These are phyloP conservation scores for Verticillium nubilum DNA, from an alignment of 2,329 filamentous ascomycete species.

Conservation along the genomic window DNA sequence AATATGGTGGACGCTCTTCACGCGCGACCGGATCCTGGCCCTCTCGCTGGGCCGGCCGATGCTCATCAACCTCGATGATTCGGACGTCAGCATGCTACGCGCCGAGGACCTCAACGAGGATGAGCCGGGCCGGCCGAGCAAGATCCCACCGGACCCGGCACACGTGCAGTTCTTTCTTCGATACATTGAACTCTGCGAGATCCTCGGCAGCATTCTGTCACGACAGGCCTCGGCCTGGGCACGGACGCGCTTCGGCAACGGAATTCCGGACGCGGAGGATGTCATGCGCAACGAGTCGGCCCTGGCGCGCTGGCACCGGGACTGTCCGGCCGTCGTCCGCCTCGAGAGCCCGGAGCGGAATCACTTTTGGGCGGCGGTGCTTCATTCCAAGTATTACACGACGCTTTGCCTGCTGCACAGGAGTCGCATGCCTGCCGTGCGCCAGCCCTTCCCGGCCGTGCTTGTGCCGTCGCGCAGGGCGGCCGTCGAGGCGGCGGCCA, in stretches of 20 bases:
- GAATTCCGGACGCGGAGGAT: conserved; percentile 83
- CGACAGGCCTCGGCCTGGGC: conserved; percentile 96
- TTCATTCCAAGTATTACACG: conserved; percentile 98
- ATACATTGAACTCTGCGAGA: conserved; percentile 96
- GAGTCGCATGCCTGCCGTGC: conserved; percentile 87
- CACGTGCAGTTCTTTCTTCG: conserved; percentile 99
- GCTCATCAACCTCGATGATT: conserved; percentile 93
- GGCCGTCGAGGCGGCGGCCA: conserved; percentile 91
- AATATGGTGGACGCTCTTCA: conserved; percentile 98
- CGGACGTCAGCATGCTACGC: conserved; percentile 93
- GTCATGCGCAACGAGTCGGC: conserved; percentile 97
- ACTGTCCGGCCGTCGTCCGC: conserved; percentile 88
- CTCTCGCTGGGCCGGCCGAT: conserved; percentile 89
- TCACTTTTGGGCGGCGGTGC: conserved; percentile 91
- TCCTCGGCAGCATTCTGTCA: conserved; percentile 93
- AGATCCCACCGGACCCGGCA: conserved; percentile 74
- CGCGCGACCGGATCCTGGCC: conserved; percentile 88
- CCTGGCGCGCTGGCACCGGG: conserved; percentile 93
- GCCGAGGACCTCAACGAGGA: conserved; percentile 97
- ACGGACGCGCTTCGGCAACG: conserved; percentile 87
- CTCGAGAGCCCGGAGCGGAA: conserved; percentile 82
- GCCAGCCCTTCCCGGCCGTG: conserved; percentile 52
- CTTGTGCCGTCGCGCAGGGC: conserved; percentile 79
- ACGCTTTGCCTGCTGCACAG: conserved; percentile 89
- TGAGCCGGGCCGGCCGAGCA: conserved; percentile 67